Base-by-base conservation (phyloP, 108 stramenopile species). In the Pelagomonas calceolata region DNA sequence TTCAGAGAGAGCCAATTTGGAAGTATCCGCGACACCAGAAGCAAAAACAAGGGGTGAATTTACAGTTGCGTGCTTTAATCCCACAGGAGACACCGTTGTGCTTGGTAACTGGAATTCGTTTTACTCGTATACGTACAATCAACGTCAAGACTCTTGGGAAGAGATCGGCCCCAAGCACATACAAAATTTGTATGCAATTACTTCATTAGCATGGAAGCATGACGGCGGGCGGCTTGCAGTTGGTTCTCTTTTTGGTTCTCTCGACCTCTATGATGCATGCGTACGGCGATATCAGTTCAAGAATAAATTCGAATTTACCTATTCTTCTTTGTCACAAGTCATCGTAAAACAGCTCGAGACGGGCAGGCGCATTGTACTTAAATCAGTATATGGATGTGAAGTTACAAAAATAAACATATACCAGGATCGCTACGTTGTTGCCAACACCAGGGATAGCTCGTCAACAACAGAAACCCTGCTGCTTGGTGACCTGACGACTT, bases 161-260 rank as follows among this genome's bases (percentile, higher is more conserved):
- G 80, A 79, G 66, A 45, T 34, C 30, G 67, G 65, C 3, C 30
- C 63, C 30, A 76, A 78, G 72, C 66, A 67, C 29, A 74, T 87
- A n/a, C 79, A 84, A 36, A 85, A 86, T 69, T 67, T 85, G 72
- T 88, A 88, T 69, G 81, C 74, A 30, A 85, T 85, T 0, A 83
- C 87, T 0, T 76, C 87, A 17, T 68, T 88, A 34, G 81, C 60
- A 15, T 88, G 87, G 87, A 83, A 83, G 70, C 60, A 79, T 4
- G 85, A 88, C 68, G 87, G 85, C 4, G 71, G 71, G 0, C 72
- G 76, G 0, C 67, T 88, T 0, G 85, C 84, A 21, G 73, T 86
- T 7, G 87, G 87, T 0, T 66, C 83, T 21, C 74, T 86, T 29
- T 88, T 85, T 72, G 87, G 87, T 12, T 69, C 65, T 14, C 69